Percentiles rank a stretch among this genome's conserved stretches.
Conservation (phyloP, 2,329 filamentous ascomycete genomes). For the Madurella mycetomatis region DNA sequence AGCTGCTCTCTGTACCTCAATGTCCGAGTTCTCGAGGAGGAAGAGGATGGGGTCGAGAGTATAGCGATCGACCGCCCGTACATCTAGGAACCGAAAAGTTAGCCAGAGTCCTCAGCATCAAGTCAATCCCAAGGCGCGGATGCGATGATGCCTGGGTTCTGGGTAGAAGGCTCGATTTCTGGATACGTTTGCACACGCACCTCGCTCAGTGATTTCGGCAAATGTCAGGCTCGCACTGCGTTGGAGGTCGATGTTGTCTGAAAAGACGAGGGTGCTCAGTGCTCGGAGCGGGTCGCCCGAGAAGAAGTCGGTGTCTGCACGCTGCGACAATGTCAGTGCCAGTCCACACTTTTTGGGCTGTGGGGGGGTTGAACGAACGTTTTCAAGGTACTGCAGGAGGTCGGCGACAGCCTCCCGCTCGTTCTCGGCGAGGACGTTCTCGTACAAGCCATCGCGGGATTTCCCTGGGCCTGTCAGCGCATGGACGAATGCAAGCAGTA, state of each 20-base stretch:
- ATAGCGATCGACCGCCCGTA: slow-evolving; percentile 89
- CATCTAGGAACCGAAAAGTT: slow-evolving; percentile 60
- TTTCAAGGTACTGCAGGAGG: slow-evolving; percentile 90
- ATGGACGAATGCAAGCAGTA: neutral
- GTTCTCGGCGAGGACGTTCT: slow-evolving; percentile 86
- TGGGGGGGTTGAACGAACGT: slow-evolving; percentile 54
- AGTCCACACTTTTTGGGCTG: neutral
- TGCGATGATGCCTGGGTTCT: neutral
- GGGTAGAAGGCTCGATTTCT: neutral
- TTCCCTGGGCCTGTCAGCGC: slow-evolving; percentile 49
- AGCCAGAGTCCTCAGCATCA: slow-evolving; percentile 8
- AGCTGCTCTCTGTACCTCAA: slow-evolving; percentile 93
- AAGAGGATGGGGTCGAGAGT: slow-evolving; percentile 95
- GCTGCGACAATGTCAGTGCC: slow-evolving; percentile 50
- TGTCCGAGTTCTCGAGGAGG: slow-evolving; percentile 88
- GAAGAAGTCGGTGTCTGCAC: slow-evolving; percentile 97
- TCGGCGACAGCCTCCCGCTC: slow-evolving; percentile 97
- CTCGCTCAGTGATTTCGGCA: slow-evolving; percentile 97
- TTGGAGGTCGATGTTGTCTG: slow-evolving; percentile 96
- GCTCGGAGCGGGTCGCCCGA: slow-evolving; percentile 90
- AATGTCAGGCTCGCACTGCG: slow-evolving; percentile 96
- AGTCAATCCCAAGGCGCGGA: neutral
- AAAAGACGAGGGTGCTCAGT: slow-evolving; percentile 93
- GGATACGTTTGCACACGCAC: slow-evolving; percentile 47
- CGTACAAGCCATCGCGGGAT: slow-evolving; percentile 76